Evolutionary conservation across 2,329 filamentous ascomycete genomes (phyloP).

Genomic region (Penicillium sp.): DNA sequence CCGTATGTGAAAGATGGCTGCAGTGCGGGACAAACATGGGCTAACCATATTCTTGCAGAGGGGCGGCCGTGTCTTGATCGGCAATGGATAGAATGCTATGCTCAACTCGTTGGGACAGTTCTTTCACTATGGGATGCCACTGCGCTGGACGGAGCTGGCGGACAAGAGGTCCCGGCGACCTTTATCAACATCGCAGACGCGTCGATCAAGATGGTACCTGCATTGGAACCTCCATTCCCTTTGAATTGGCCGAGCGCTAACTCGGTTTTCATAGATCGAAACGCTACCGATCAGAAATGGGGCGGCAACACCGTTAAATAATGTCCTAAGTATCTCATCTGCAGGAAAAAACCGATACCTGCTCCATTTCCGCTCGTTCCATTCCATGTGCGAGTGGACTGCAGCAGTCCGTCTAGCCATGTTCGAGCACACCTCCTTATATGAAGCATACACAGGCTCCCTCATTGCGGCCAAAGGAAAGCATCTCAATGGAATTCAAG

Average conservation of each 20-base stretch:
- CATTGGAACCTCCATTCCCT: neutral
- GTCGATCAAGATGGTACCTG: slow-evolving; percentile 91
- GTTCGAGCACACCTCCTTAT: slow-evolving; percentile 88
- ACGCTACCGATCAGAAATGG: slow-evolving; percentile 79
- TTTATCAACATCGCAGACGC: slow-evolving; percentile 98
- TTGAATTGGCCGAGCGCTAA: slow-evolving; percentile 1
- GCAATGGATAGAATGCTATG: slow-evolving; percentile 95
- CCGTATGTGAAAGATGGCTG: slow-evolving; percentile 58
- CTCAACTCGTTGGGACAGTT: slow-evolving; percentile 91
- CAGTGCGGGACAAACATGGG: neutral
- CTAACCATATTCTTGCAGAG: slow-evolving; percentile 56
- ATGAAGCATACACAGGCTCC: slow-evolving; percentile 95
- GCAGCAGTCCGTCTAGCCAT: slow-evolving; percentile 89
- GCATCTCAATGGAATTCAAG: slow-evolving; percentile 80
- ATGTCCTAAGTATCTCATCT: slow-evolving; percentile 93
- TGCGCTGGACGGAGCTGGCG: slow-evolving; percentile 82
- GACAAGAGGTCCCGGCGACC: slow-evolving; percentile 81
- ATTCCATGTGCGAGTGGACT: slow-evolving; percentile 94
- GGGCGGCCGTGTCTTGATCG: slow-evolving; percentile 82
- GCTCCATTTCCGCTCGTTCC: slow-evolving; percentile 91
- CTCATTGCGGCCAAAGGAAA: slow-evolving; percentile 94
- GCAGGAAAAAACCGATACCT: slow-evolving; percentile 94
- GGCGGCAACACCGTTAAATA: slow-evolving; percentile 79
- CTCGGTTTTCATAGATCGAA: slow-evolving; percentile 65
- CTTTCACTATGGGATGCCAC: slow-evolving; percentile 94